A percentile compares a stretch with the other conserved stretches of the same genome.
Conservation (phyloP, 768 basidiomycete species). For the Trametes cubensis region DNA sequence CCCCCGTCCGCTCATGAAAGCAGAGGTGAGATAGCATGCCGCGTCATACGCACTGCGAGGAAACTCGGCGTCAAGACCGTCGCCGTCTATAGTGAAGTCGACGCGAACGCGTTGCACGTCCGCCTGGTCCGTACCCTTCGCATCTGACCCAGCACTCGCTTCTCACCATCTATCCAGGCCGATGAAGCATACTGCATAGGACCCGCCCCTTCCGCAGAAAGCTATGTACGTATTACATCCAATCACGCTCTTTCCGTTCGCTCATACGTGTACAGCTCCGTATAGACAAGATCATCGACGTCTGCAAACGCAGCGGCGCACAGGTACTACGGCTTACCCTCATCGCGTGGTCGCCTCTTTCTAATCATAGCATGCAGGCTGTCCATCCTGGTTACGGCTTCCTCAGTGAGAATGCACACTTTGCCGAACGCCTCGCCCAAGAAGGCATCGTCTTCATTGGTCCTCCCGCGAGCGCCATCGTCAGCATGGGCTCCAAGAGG, state of each 20-base stretch:
- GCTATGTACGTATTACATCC: conserved; percentile 65
- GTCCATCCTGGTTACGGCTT: conserved; percentile 96
- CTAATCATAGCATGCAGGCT: conserved; percentile 49
- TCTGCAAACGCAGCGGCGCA: conserved; percentile 80
- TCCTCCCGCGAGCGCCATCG: conserved; percentile 83
- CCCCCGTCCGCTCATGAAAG: not conserved
- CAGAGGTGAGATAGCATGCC: conserved; percentile 95
- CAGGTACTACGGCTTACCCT: conserved; percentile 51
- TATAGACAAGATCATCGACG: conserved; percentile 86
- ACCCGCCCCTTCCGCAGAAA: conserved; percentile 84
- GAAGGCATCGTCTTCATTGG: conserved; percentile 91
- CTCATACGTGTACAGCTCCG: conserved; percentile 57
- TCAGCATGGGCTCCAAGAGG: conserved; percentile 97
- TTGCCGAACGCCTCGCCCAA: conserved; percentile 71
- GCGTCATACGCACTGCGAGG: conserved; percentile 88
- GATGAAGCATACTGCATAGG: conserved; percentile 74
- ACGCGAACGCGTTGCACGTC: conserved; percentile 81
- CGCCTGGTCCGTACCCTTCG: conserved; percentile 54
- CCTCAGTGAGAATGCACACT: conserved; percentile 87
- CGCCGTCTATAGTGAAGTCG: conserved; percentile 89
- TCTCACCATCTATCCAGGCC: conserved; percentile 39
- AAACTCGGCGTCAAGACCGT: conserved; percentile 90
- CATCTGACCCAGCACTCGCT: not conserved
- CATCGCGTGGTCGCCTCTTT: conserved; percentile 19
- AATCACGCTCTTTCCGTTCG: not conserved